Base-by-base conservation (phyloP, 2,329 filamentous ascomycete genomes). In the Calycina marina region DNA sequence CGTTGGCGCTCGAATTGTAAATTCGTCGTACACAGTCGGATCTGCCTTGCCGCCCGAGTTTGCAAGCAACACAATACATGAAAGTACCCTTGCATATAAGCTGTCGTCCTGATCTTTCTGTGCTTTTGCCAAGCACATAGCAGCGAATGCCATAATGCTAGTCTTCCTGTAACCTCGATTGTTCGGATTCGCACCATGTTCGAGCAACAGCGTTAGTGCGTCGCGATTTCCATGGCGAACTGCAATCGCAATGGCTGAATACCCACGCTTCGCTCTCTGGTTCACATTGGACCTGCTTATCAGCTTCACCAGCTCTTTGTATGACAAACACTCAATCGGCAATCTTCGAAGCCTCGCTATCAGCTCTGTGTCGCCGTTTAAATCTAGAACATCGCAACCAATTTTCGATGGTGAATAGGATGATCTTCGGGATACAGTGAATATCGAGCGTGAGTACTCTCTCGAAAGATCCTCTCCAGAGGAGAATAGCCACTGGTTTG, bases 171-270 rank as follows among this genome's bases (percentile, higher is more conserved):
- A 18, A 16, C 25, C 29, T 24, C 25, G 15, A 16, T 25, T 34
- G 26, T 34, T 34, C 13, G 32, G 32, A 16, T 34, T 34, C 4
- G 32, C 32, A 10, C 32, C 26, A 17, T 8, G 6, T 24, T 24
- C 14, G 18, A 34, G 28, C 5, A 34, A 18, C 15, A 29, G 14
- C 9, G 11, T 5, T 8, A 26, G 15, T 5, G 16, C 26, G 5
- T 34, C 32, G 20, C 17, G 11, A 14, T 29, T 14, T 4, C 32
- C 26, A 2, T 22, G 25, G 17, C 25, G 13, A 24, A 25, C 18
- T 4, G 32, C 32, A 25, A 34, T 22, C 4, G 32, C 32, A 13
- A 34, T 14, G 5, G 32, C 32, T 14, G 32, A 29, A 22, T 34
- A 28, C 9, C 26, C 32, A 13, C 12, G 8, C n/a, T 14, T 24